Evolutionary conservation across 1,284 basidiomycete genomes (phyloP).

Genomic region (Rhodotorula sp.): DNA sequence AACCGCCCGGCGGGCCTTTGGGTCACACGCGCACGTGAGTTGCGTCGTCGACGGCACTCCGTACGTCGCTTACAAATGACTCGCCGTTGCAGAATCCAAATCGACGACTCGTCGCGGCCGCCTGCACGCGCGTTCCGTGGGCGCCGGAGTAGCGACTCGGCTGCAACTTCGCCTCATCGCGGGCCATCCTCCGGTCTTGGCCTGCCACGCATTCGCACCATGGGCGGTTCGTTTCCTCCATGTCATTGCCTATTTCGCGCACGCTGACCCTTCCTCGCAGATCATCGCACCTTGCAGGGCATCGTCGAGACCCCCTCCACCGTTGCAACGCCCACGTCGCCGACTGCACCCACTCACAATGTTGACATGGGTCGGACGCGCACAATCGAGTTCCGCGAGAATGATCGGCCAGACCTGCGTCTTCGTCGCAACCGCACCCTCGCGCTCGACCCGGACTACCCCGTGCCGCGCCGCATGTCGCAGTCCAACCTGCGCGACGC

Average conservation of each 20-base stretch:
- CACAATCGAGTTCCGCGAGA: constrained; percentile 61
- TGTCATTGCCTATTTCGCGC: neutral
- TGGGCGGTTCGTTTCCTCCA: neutral
- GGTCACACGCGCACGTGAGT: constrained; percentile 14
- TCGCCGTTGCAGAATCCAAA: constrained; percentile 19
- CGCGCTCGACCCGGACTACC: constrained; percentile 33
- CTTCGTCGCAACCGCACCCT: constrained; percentile 30
- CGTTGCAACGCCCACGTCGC: constrained; percentile 1
- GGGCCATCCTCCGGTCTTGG: neutral
- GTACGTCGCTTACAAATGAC: too few species aligned
- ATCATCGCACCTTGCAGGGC: constrained; percentile 15
- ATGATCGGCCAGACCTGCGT: constrained; percentile 22
- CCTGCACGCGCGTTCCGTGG: constrained; percentile 1
- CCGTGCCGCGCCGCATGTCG: constrained; percentile 27
- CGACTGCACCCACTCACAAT: constrained; percentile 38
- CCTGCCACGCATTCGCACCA: constrained; percentile 2
- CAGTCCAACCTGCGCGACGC: constrained; percentile 32
- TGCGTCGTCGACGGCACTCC: too few species aligned
- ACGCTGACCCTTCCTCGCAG: neutral
- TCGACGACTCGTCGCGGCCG: constrained; percentile 33
- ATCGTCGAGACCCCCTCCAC: constrained; percentile 23
- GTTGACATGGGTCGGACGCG: constrained; percentile 56
- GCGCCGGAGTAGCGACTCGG: constrained; percentile 38
- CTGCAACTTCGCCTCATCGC: constrained; percentile 21
- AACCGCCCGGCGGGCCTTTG: too few species aligned